Evolutionary conservation across 441 rosid species (phyloP), one percentile per base, ranked within the genome.

Genomic region (Brassica balearica): DNA sequence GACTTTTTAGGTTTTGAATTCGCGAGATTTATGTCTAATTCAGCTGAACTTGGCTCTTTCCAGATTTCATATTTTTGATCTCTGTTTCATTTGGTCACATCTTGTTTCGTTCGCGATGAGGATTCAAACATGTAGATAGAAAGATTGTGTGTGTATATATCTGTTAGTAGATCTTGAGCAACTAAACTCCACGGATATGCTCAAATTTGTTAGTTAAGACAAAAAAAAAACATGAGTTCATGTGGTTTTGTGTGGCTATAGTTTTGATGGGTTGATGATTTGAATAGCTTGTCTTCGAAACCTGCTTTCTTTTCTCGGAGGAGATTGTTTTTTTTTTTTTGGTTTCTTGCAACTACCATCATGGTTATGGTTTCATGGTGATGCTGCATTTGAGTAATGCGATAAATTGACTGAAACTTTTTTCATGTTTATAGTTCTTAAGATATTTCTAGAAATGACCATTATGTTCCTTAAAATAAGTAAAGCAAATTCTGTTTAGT

Each of bases 21-120:
- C 8, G 70, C 14, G 10, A 51, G 27, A 73, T 68, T 78, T 41
- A 27, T 71, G 4, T 43, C 41, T 9, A 34, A 7, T 72, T 60
- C 11, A 63, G 78, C 82, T 73, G 20, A 62, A 61, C 15, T 61
- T 1, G 48, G 36, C 61, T 48, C n/a, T 62, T 73, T 56, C 41
- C 29, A 78, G 68, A 67, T 72, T 46, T 46, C 60, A 0, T 72
- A 2, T 32, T 8, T 56, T 56, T 25, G 6, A 41, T 23, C 8
- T 23, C 29, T 51, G 17, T 72, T 48, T 48, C 69, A 59, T 46
- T 41, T 59, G 60, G 53, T 56, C 27, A 12, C 2, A 19, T 36
- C 51, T 70, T 53, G 17, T 8, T 34, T 38, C 34, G 1, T 29
- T 29, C 1, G 34, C 34, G 34, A 29, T 29, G 34, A 29, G 34